phyloP scores from a whole-genome alignment of 345 rosid genomes.

The Populus deltoides region DNA sequence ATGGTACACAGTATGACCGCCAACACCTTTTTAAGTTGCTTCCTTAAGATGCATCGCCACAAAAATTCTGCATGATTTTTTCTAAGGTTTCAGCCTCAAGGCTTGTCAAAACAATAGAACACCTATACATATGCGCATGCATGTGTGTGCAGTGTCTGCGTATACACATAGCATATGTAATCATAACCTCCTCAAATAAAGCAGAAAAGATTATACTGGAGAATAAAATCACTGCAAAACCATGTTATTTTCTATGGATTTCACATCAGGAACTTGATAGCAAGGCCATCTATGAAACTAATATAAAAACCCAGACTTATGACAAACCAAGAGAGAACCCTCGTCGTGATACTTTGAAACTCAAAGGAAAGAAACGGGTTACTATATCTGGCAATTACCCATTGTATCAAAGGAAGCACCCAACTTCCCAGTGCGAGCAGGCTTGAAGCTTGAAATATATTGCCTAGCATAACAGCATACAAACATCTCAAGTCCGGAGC shows the following conservation, averaged over 20 bases:
- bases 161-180: neutral
- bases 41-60: conserved; percentile 78
- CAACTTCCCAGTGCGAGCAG: conserved; percentile 57
- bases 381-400: conserved; percentile 44
- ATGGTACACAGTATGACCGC: conserved; percentile 71
- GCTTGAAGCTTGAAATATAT: conserved; percentile 86
- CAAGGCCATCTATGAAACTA: neutral
- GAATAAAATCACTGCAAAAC: neutral
- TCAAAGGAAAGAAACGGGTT: neutral
- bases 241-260: neutral
- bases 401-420: conserved; percentile 64
- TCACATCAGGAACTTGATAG: neutral
- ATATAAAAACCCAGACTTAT: neutral
- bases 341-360: neutral
- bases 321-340: neutral
- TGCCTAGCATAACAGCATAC: conserved; percentile 50
- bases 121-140: neutral
- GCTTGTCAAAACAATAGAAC: neutral
- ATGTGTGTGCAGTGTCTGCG: neutral
- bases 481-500: conserved; percentile 12
- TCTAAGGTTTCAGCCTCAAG: neutral
- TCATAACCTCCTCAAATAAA: neutral
- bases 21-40: conserved; percentile 60
- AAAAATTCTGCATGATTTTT: conserved; percentile 62
- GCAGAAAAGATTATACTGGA: neutral